Evolutionary conservation across 2,329 filamentous ascomycete species (phyloP).

Genomic region (Colletotrichum sp.): DNA sequence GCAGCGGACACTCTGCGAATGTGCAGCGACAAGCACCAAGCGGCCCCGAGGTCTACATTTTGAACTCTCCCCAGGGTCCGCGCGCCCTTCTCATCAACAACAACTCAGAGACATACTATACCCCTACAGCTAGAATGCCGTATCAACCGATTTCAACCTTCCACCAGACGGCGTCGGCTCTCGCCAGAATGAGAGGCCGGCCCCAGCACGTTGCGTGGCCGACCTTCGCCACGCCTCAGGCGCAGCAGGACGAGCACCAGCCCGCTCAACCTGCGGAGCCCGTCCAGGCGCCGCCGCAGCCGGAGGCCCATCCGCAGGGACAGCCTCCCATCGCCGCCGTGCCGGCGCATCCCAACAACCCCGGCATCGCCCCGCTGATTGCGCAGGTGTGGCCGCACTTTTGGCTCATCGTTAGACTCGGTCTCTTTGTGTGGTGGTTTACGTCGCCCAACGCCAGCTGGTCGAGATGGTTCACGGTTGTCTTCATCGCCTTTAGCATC

Average conservation of each 20-base stretch:
- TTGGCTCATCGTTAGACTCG: conserved; percentile 63
- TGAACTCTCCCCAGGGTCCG: conserved; percentile 65
- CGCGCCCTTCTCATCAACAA: conserved; percentile 61
- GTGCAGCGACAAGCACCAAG: conserved; percentile 27
- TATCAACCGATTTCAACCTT: background rate
- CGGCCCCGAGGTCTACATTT: conserved; percentile 60
- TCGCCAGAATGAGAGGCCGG: conserved; percentile 6
- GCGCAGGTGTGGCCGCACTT: conserved; percentile 62
- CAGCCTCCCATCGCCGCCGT: conserved; percentile 29
- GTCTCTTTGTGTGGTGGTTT: conserved; percentile 69
- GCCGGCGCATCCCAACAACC: conserved; percentile 42
- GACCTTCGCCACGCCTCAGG: conserved; percentile 21
- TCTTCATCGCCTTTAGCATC: conserved; percentile 56
- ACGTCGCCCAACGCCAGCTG: conserved; percentile 62
- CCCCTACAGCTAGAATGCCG: conserved; percentile 36
- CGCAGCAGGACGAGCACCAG: background rate
- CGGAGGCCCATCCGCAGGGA: conserved; percentile 28
- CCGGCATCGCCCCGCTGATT: conserved; percentile 39
- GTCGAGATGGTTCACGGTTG: conserved; percentile 61
- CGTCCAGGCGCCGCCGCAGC: conserved; percentile 24
- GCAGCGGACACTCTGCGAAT: conserved; percentile 27
- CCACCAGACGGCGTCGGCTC: conserved; percentile 1
- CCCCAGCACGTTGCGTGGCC: conserved; percentile 17
- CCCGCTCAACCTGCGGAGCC: conserved; percentile 6
- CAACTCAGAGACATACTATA: conserved; percentile 55